Conservation (phyloP, 192 early-diverging fungal species). For the Haplosporangium gracile region DNA sequence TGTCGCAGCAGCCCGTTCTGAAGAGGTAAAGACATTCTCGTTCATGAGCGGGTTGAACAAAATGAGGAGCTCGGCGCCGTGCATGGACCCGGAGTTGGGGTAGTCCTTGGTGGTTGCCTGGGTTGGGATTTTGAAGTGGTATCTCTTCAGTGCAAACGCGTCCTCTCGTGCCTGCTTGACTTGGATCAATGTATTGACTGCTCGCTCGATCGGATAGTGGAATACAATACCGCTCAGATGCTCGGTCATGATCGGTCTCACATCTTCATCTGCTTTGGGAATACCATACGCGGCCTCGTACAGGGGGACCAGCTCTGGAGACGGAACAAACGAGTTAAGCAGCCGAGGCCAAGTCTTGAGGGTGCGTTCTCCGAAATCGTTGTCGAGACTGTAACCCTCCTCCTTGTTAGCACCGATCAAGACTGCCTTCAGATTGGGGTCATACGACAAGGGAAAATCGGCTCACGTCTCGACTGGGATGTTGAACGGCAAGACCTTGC, state of each 20-base stretch:
- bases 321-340: slow-evolving; percentile 5
- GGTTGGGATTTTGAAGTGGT: slow-evolving; percentile 15
- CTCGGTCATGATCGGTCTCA: too few relatives aligned
- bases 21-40: not conserved
- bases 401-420: slow-evolving; percentile 38
- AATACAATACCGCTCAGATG: slow-evolving; percentile 8
- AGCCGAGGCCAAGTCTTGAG: slow-evolving; percentile 19
- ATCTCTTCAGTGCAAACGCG: not conserved
- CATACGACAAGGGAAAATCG: slow-evolving; percentile 2
- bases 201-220: not conserved
- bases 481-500: slow-evolving; percentile 20
- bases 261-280: slow-evolving; percentile 19
- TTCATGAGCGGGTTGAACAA: slow-evolving; percentile 20
- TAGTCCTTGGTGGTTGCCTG: not conserved
- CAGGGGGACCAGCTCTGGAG: not conserved
- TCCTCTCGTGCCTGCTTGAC: not conserved
- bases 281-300: slow-evolving; percentile 20
- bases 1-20: slow-evolving; percentile 7
- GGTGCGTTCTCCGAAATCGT: slow-evolving; percentile 5
- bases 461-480: slow-evolving; percentile 7
- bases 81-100: slow-evolving; percentile 21
- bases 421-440: slow-evolving; percentile 29
- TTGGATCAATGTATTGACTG: not conserved
- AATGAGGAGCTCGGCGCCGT: slow-evolving; percentile 21
- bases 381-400: slow-evolving; percentile 19